A percentile compares a stretch with the other conserved stretches of the same genome.
These are phyloP conservation scores for Falciphora oryzae DNA, from an alignment of 2,329 filamentous ascomycete species.

Conservation along the genomic window DNA sequence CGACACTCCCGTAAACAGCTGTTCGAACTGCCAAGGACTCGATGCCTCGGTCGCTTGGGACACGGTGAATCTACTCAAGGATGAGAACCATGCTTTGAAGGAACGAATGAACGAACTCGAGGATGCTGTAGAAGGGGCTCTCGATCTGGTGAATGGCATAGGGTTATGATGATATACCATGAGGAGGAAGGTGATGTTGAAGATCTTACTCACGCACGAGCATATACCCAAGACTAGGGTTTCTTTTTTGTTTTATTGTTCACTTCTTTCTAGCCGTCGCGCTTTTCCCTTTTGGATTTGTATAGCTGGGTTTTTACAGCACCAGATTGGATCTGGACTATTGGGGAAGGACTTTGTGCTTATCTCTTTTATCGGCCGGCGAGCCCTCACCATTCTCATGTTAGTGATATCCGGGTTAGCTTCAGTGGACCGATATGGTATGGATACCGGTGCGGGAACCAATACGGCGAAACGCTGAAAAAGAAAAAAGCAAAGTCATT, in stretches of 20 bases:
- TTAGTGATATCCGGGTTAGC: too few species aligned
- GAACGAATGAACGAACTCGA: slow-evolving; percentile 53
- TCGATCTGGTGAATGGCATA: slow-evolving; percentile 54
- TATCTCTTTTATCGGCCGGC: too few species aligned
- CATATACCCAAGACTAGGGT: not conserved
- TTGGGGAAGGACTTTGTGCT: too few species aligned
- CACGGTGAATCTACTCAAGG: slow-evolving; percentile 53
- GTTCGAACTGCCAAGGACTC: slow-evolving; percentile 52
- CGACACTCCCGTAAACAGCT: slow-evolving; percentile 25
- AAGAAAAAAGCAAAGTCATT: too few species aligned
- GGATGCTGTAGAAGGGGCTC: slow-evolving; percentile 52
- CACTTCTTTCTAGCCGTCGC: too few species aligned
- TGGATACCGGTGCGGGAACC: too few species aligned
- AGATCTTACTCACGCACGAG: not conserved
- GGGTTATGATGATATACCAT: slow-evolving; percentile 28
- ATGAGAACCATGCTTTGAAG: slow-evolving; percentile 59
- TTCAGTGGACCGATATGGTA: too few species aligned
- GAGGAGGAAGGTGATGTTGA: not conserved
- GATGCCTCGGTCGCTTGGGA: slow-evolving; percentile 58
- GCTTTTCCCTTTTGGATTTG: too few species aligned
- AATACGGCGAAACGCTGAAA: too few species aligned
- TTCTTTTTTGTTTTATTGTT: slow-evolving; percentile 9
- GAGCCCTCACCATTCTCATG: too few species aligned
- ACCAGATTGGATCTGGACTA: too few species aligned
- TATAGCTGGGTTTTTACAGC: too few species aligned